phyloP scores from a whole-genome alignment of 2,329 filamentous ascomycete genomes.

The Didymella pinodella region DNA sequence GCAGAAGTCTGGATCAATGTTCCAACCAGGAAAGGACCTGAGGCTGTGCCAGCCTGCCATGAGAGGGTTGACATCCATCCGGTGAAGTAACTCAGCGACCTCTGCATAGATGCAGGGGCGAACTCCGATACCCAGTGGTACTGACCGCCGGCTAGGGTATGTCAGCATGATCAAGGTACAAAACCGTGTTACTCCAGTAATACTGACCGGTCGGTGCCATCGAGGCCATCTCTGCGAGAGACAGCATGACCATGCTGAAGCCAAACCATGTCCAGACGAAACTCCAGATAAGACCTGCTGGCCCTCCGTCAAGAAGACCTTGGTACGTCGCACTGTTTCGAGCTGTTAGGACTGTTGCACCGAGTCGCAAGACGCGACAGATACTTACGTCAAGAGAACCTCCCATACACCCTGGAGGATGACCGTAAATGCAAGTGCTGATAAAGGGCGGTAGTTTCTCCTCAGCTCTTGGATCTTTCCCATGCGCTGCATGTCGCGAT shows the following conservation, averaged over 20 bases:
- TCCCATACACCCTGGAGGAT: slow-evolving; percentile 48
- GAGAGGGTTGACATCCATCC: slow-evolving; percentile 61
- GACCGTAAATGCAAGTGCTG: slow-evolving; percentile 44
- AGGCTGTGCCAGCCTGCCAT: slow-evolving; percentile 61
- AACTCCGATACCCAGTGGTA: slow-evolving; percentile 49
- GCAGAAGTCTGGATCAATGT: slow-evolving; percentile 57
- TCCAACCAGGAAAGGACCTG: slow-evolving; percentile 58
- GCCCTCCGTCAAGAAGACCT: slow-evolving; percentile 44
- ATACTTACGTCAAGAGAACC: slow-evolving; percentile 42
- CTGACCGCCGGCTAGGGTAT: slow-evolving; percentile 38
- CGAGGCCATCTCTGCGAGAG: slow-evolving; percentile 48
- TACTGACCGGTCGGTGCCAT: slow-evolving; percentile 39
- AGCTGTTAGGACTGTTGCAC: slow-evolving; percentile 15
- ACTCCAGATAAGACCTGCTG: slow-evolving; percentile 46
- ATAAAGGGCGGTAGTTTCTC: slow-evolving; percentile 46
- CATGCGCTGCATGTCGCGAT: slow-evolving; percentile 45
- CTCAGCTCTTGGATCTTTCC: slow-evolving; percentile 46
- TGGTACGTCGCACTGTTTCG: slow-evolving; percentile 35
- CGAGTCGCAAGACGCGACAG: slow-evolving; percentile 2
- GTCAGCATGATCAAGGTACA: background rate
- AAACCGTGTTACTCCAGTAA: background rate
- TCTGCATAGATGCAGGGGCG: slow-evolving; percentile 39
- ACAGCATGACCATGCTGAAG: slow-evolving; percentile 43
- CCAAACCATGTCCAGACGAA: slow-evolving; percentile 48
- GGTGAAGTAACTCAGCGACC: slow-evolving; percentile 39